phyloP scores from a whole-genome alignment of 192 early-diverging fungal genomes.

The Linnemannia schmuckeri region DNA sequence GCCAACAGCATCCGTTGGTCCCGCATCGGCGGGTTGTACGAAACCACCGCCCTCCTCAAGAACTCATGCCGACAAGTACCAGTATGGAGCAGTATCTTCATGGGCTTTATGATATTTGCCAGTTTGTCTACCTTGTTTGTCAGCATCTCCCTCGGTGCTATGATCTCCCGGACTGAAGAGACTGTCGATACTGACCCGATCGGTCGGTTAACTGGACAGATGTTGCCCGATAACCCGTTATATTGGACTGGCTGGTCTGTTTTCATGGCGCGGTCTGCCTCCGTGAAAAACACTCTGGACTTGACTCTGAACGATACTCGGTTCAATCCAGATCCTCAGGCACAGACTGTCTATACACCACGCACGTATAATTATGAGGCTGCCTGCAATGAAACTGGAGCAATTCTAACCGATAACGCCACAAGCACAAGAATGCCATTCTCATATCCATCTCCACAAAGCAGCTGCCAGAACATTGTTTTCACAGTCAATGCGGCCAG shows the following conservation, averaged over 20 bases:
- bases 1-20: constrained; percentile 28
- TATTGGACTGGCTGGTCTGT: neutral
- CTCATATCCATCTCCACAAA: neutral
- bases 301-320: neutral
- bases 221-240: neutral
- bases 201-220: neutral
- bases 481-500: no score
- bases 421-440: neutral
- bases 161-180: no score
- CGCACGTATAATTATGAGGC: neutral
- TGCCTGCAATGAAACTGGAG: neutral
- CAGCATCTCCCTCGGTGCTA: no score
- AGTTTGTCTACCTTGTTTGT: neutral
- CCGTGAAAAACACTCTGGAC: neutral
- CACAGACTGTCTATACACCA: constrained; percentile 5
- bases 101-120: neutral
- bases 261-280: neutral
- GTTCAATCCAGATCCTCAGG: neutral
- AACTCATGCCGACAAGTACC: neutral
- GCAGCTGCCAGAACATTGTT: no score
- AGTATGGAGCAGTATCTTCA: neutral
- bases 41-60: neutral
- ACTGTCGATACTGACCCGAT: neutral
- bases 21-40: constrained; percentile 8
- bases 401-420: neutral